Conservation (phyloP, 2,329 filamentous ascomycete genomes). For the Ophiostoma pallidulum region DNA sequence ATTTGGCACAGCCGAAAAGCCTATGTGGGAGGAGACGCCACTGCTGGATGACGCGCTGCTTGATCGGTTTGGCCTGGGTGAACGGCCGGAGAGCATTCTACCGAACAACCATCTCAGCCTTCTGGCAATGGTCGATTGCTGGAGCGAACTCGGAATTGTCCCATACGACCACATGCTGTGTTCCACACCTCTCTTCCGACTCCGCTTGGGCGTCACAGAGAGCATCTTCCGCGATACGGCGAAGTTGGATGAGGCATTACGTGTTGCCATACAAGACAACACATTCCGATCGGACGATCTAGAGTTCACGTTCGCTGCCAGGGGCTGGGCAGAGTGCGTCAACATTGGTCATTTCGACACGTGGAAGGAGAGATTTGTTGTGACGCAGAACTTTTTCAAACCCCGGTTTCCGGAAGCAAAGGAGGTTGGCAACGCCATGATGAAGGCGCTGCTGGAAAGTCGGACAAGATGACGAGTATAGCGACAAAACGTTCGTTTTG, state of each 20-base stretch:
- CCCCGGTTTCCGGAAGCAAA: conserved; percentile 82
- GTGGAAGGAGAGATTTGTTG: conserved; percentile 84
- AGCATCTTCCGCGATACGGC: conserved; percentile 80
- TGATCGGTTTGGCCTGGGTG: conserved; percentile 78
- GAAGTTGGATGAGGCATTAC: conserved; percentile 74
- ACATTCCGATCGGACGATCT: conserved; percentile 92
- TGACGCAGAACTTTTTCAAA: conserved; percentile 85
- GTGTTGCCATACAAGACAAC: conserved; percentile 78
- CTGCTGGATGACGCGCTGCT: conserved; percentile 76
- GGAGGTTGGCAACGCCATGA: conserved; percentile 90
- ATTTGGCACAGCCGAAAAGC: conserved; percentile 59
- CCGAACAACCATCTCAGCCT: conserved; percentile 92
- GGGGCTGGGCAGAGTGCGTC: conserved; percentile 93
- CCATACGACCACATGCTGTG: conserved; percentile 99
- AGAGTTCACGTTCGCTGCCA: conserved; percentile 93
- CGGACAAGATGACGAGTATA: conserved; percentile 35
- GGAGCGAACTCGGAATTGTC: conserved; percentile 86
- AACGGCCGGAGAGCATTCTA: conserved; percentile 39
- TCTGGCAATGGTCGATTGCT: conserved; percentile 96
- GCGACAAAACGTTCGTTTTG: conserved; percentile 1
- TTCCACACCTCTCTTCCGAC: conserved; percentile 90
- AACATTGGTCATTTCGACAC: conserved; percentile 84
- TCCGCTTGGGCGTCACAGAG: conserved; percentile 96
- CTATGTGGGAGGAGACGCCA: conserved; percentile 51
- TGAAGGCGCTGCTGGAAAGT: conserved; percentile 85